Evolutionary conservation across 805 yeast species (phyloP), one percentile per base, ranked within the genome.

Genomic region (Starmerella floricola): DNA sequence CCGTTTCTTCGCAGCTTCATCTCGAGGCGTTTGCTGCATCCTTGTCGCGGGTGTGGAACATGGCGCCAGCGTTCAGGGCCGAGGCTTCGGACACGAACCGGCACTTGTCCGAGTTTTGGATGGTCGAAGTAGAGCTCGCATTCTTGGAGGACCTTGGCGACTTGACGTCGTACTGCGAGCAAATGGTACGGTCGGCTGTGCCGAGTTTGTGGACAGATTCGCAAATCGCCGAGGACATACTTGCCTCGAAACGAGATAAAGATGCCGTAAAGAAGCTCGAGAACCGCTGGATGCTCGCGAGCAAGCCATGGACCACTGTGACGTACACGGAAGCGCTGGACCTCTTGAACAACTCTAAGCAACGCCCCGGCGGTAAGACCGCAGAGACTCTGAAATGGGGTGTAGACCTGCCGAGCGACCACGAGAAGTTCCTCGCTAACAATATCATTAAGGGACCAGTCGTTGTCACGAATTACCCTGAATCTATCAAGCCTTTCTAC

Each of bases 101-200:
- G 39, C 99, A 91, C 59, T 62, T 91, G 45, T 73, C 88, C 45
- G 99, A 91, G 60, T 91, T 91, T 60, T 91, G 96, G 96, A 87
- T 91, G 96, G 62, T 91, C 2, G 99, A 91, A 60, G 93, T 86
- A 0, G 99, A 91, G 58, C 61, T 85, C 17, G 76, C 84, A 8
- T 82, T 81, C 59, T 62, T 80, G 2, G 53, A 54, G 8, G 66
- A 68, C 4, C 60, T 87, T 6, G 55, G 57, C 3, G 79, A 79
- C 46, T 61, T 91, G 42, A 78, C 88, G 1, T 55, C 54, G 2
- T 70, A 84, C 38, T 73, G 79, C 2, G 94, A 87, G 57, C 55
- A 56, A 1, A 79, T 86, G 93, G 66, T 84, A 29, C 72, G 76
- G 44, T 54, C 57, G 31, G 71, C 76, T 3, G 71, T 57, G n/a